These are phyloP conservation scores for Barnettozyma populi DNA, from an alignment of 805 yeast species.

Conservation along the genomic window DNA sequence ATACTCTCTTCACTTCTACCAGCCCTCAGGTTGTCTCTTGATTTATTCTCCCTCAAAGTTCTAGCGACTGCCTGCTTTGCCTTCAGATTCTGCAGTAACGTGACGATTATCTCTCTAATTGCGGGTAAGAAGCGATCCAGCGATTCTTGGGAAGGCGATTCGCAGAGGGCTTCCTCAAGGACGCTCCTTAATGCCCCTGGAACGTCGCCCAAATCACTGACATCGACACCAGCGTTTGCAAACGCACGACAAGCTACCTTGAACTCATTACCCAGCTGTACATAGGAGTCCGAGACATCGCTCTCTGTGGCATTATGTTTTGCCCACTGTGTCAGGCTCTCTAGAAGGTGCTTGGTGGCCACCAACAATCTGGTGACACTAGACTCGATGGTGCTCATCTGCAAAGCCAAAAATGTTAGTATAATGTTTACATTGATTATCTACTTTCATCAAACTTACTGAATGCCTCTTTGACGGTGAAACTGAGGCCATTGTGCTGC, in stretches of 20 bases:
- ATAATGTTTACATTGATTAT: too few species aligned
- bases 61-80: constrained; percentile 63
- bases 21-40: constrained; percentile 18
- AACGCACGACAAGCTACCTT: constrained; percentile 80
- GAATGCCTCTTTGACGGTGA: constrained; percentile 25
- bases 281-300: constrained; percentile 87
- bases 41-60: constrained; percentile 26
- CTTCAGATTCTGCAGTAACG: constrained; percentile 72
- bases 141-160: constrained; percentile 76
- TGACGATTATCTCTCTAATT: constrained; percentile 81
- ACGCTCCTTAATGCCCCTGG: constrained; percentile 76
- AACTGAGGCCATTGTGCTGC: constrained; percentile 3
- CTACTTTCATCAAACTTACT: constrained; percentile 13
- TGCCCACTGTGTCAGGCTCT: constrained; percentile 88
- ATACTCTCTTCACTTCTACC: constrained; percentile 10
- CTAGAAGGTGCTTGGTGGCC: constrained; percentile 84
- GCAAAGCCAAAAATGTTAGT: constrained; percentile 7
- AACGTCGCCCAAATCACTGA: constrained; percentile 82
- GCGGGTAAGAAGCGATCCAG: constrained; percentile 77
- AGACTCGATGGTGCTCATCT: constrained; percentile 60
- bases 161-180: constrained; percentile 80
- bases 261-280: constrained; percentile 89
- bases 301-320: constrained; percentile 69
- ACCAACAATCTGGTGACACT: constrained; percentile 75
- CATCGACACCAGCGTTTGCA: constrained; percentile 70